Evolutionary conservation across 2,329 filamentous ascomycete genomes (phyloP).

Genomic region (Orbilia javanica): DNA sequence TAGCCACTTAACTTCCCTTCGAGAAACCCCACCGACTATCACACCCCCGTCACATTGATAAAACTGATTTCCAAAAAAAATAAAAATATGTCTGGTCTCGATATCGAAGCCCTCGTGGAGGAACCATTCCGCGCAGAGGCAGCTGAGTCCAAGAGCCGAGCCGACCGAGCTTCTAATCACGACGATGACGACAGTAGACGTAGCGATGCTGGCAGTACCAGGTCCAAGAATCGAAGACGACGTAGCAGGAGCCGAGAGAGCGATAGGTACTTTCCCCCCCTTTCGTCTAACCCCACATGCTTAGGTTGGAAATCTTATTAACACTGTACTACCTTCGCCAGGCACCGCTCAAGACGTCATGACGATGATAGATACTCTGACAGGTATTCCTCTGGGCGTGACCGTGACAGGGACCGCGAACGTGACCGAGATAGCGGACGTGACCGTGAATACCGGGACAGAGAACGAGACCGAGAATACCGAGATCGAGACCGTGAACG

Average conservation of each 20-base stretch:
- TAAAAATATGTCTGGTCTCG: conserved; percentile 50
- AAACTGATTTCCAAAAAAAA: conserved; percentile 27
- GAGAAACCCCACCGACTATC: conserved; percentile 13
- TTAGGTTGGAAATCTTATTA: not conserved
- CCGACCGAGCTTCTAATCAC: conserved; percentile 41
- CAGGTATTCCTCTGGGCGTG: conserved; percentile 72
- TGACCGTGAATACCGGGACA: conserved; percentile 69
- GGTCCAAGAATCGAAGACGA: conserved; percentile 52
- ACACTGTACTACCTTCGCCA: conserved; percentile 3
- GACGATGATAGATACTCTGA: conserved; percentile 68
- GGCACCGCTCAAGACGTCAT: conserved; percentile 56
- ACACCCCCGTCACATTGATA: not conserved
- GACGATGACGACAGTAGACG: conserved; percentile 54
- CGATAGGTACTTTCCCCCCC: conserved; percentile 43
- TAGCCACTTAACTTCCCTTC: conserved; percentile 8
- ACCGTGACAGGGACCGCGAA: conserved; percentile 70
- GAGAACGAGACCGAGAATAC: conserved; percentile 70
- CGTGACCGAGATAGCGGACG: conserved; percentile 65
- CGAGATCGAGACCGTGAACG: conserved; percentile 69
- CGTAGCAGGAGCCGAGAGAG: conserved; percentile 55
- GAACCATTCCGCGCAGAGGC: conserved; percentile 54
- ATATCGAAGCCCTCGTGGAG: conserved; percentile 57
- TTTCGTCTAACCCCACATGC: not conserved
- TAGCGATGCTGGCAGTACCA: conserved; percentile 51
- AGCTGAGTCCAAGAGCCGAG: conserved; percentile 54